Evolutionary conservation across 1,284 basidiomycete species (phyloP), one percentile per base, ranked within the genome.

Genomic region (Paramarasmius palmivorus): DNA sequence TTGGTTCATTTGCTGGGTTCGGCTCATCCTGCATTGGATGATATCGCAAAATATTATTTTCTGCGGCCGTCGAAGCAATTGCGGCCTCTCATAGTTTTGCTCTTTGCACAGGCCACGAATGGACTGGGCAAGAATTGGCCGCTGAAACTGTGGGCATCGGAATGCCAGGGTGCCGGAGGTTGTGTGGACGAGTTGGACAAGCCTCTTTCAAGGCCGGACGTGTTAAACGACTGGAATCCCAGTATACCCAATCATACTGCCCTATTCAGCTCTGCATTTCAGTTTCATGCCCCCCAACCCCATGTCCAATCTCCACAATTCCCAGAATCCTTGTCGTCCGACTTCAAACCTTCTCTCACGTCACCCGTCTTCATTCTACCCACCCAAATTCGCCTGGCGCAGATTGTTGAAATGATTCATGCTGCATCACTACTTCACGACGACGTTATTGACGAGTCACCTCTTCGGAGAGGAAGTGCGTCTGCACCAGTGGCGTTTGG

Each of bases 341-440:
- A 48, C 81, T 84, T 2, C 70, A 85, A 53, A 79, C 80, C 45
- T 76, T 81, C 41, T 70, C 78, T 7, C 79, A 81, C 63, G 80
- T 89, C 23, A 72, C 90, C 58, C 85, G 85, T 61, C 60, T 12
- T 46, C 52, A 63, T 73, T 12, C 76, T 93, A 14, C 89, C 92
- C 4, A 89, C 90, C 1, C 96, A 99, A 70, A 75, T 90, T 22
- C 86, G 96, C 26, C 83, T 99, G 22, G 96, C 96, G 1, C 93
- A 96, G 66, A 97, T 99, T 54, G 90, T 94, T 48, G 97, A 99
- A 70, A 98, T 99, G 94, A 94, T 99, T 57, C 95, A 99, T 68
- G 93, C 98, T 59, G 96, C 97, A 26, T 96, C 93, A 1, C 79
- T 97, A 6, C 76, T 99, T 15, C 97, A 99, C 68, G 95, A 99